Evolutionary conservation across 2,329 filamentous ascomycete species (phyloP).

Genomic region (Fusarium bactridioides): DNA sequence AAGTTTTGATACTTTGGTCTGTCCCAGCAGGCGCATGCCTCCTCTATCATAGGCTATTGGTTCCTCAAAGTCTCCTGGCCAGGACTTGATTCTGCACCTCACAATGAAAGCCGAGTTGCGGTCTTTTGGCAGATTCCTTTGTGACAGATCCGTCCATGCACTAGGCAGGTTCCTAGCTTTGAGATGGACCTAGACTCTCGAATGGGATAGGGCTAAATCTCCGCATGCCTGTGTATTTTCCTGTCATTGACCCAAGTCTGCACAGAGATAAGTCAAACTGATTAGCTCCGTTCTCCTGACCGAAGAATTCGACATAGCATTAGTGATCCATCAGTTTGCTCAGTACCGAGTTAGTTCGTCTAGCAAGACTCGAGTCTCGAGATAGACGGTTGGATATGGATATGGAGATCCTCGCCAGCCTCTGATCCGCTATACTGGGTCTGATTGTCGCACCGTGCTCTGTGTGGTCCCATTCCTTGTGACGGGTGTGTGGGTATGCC

Average conservation of each 20-base stretch:
- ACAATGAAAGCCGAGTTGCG: background rate
- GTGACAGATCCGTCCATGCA: conserved; percentile 2
- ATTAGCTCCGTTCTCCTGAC: background rate
- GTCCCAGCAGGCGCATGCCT: background rate
- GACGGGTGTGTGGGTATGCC: conserved; percentile 25
- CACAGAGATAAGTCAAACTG: background rate
- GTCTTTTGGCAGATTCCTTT: background rate
- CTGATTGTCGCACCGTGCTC: conserved; percentile 40
- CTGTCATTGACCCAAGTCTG: background rate
- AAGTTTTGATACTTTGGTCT: background rate
- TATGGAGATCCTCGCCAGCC: conserved; percentile 20
- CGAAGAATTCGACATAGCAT: background rate
- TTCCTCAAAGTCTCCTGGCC: background rate
- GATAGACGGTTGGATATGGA: background rate
- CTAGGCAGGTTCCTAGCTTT: background rate
- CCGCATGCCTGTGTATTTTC: background rate
- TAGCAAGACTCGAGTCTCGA: background rate
- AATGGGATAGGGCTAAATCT: background rate
- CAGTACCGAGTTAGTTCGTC: background rate
- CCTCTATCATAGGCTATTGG: background rate
- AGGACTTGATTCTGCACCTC: background rate
- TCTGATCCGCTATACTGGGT: conserved; percentile 38
- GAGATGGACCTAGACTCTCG: background rate
- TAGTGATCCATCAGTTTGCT: background rate
- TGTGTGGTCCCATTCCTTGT: conserved; percentile 23